phyloP scores from a whole-genome alignment of 2,329 filamentous ascomycete genomes.

The Epichloe hybrida region DNA sequence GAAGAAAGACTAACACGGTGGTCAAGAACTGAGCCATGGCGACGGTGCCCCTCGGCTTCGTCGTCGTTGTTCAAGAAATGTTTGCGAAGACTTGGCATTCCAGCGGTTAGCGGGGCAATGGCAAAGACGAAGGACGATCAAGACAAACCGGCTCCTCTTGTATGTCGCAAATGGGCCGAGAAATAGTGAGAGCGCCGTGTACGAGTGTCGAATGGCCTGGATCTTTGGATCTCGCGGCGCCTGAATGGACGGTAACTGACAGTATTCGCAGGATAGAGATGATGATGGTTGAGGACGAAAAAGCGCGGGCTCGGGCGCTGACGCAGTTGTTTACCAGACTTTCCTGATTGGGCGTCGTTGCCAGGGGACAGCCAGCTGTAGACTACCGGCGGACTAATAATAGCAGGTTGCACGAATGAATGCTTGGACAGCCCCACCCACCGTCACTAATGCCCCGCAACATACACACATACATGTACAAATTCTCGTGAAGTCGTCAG shows the following conservation, averaged over 20 bases:
- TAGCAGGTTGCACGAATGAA: neutral
- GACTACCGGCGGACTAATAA: too few relatives aligned
- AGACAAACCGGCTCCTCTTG: neutral
- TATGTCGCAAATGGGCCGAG: neutral
- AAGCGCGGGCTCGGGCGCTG: neutral
- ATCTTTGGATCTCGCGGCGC: neutral
- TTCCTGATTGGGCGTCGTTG: slow-evolving; percentile 7
- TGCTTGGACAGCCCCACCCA: neutral
- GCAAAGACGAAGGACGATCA: neutral
- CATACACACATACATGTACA: too few relatives aligned
- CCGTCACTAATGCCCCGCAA: too few relatives aligned
- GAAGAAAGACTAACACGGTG: slow-evolving; percentile 25
- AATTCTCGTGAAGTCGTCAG: too few relatives aligned
- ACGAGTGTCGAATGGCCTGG: neutral
- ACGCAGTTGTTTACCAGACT: slow-evolving; percentile 7
- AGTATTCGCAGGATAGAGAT: neutral
- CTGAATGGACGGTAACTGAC: neutral
- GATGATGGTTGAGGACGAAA: neutral
- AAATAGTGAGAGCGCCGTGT: neutral
- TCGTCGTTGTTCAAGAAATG: slow-evolving; percentile 4
- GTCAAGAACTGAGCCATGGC: slow-evolving; percentile 29
- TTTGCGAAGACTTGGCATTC: slow-evolving; percentile 19
- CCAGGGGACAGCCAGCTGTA: neutral
- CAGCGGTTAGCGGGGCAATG: slow-evolving; percentile 27
- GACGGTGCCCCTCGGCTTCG: slow-evolving; percentile 5